These are phyloP conservation scores for Suhomyces coccinellae DNA, from an alignment of 1,139 yeast species.

Conservation along the genomic window DNA sequence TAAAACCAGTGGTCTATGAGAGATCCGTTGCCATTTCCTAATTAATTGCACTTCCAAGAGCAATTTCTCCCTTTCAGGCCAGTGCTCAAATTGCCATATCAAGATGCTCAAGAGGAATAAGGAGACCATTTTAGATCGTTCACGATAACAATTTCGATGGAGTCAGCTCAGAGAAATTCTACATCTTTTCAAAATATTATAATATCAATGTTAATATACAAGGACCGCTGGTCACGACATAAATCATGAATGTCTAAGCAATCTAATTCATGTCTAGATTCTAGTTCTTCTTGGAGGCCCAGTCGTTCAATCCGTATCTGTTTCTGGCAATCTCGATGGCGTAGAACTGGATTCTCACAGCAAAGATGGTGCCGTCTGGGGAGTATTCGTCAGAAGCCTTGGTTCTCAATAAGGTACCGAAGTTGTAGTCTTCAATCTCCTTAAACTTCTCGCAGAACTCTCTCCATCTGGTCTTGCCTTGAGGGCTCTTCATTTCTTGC, in stretches of 20 bases:
- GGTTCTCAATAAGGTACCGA: conserved; percentile 87
- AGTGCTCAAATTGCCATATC: too few relatives aligned
- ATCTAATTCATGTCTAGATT: too few relatives aligned
- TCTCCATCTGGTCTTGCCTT: conserved; percentile 92
- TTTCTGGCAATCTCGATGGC: conserved; percentile 95
- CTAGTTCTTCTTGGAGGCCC: conserved; percentile 53
- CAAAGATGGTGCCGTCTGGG: conserved; percentile 84
- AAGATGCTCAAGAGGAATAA: too few relatives aligned
- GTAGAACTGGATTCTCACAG: conserved; percentile 88
- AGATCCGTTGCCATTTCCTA: too few relatives aligned
- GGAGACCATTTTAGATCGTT: too few relatives aligned
- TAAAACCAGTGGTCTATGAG: too few relatives aligned
- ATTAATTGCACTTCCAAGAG: too few relatives aligned
- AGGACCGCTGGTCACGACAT: neutral
- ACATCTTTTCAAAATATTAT: neutral
- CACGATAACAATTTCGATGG: neutral
- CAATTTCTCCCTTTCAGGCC: too few relatives aligned
- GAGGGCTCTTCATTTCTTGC: conserved; percentile 75
- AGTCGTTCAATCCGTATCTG: conserved; percentile 86
- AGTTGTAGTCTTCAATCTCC: conserved; percentile 85
- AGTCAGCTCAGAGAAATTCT: too few relatives aligned
- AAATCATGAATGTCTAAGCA: too few relatives aligned
- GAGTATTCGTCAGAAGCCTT: conserved; percentile 72
- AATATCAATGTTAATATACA: neutral
- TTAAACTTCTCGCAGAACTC: conserved; percentile 80